Evolutionary conservation across 176 grass and related monocot genomes (phyloP), one percentile per base, ranked within the genome.

Genomic region (Secale cereale): DNA sequence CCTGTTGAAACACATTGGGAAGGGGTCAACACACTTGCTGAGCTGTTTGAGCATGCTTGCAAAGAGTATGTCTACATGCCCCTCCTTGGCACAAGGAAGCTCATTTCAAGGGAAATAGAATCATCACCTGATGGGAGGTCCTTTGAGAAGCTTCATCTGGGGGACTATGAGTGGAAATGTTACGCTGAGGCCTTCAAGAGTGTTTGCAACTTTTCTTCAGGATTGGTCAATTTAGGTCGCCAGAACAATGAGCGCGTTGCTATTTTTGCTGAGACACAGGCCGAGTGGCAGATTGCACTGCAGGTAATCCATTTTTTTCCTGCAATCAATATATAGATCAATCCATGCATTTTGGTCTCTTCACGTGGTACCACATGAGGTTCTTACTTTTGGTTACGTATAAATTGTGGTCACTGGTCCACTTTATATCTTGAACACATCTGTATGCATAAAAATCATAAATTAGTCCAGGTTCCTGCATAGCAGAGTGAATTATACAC

Each of bases 111-210:
- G 82, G 96, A 95, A 70, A 90, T 52, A 16, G 86, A 98, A 81
- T 33, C 40, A 19, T 71, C 86, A 1, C 76, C 85, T 79, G 91
- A 90, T 29, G 96, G 96, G 27, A 95, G 83, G 65, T 89, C 89
- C 66, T 95, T 95, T 82, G 93, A 98, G 87, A 98, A 98, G 78
- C 66, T 98, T 54, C 96, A 98, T 86, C 81, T 98, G 62, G 96
- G 96, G 36, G 88, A 98, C 32, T 98, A 98, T 26, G 91, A 95
- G 33, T 98, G 96, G 96, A 62, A 94, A 29, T 93, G 89, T 81
- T 98, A 98, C 8, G 89, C 89, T 57, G 93, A 93, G 63, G 84
- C 81, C 71, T 95, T 98, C 77, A 92, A 95, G 82, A 48, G 64
- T 3, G 93, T 87, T 23, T 94, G 96, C 81, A 88, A 50, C 85